Evolutionary conservation across 169 alveolate species (phyloP).

Genomic region (Babesia bovis): DNA sequence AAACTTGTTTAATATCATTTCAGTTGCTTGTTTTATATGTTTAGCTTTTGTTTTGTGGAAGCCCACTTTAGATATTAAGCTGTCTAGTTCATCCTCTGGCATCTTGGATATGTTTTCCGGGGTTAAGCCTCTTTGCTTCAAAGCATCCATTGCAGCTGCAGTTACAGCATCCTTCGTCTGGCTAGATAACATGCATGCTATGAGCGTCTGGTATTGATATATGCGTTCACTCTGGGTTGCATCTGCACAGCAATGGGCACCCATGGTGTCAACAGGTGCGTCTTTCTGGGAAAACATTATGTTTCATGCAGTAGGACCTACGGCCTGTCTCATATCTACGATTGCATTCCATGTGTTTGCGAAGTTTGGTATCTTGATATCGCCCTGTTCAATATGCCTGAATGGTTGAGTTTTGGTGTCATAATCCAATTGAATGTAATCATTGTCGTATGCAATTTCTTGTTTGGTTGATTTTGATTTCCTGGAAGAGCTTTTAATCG

Average conservation of each 20-base stretch:
- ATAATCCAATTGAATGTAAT: constrained; percentile 16
- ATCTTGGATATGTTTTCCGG: constrained; percentile 69
- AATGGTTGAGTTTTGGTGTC: constrained; percentile 45
- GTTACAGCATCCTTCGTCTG: constrained; percentile 86
- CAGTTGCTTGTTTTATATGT: constrained; percentile 84
- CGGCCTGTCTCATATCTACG: constrained; percentile 56
- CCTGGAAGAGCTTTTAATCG: too few relatives aligned
- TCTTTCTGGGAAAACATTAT: constrained; percentile 20
- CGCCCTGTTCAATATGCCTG: constrained; percentile 36
- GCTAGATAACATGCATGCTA: constrained; percentile 84
- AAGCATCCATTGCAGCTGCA: constrained; percentile 78
- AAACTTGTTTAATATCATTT: constrained; percentile 79
- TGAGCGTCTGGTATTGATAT: constrained; percentile 78
- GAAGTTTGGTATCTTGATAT: constrained; percentile 55
- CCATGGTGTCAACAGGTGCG: constrained; percentile 79
- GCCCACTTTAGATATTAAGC: constrained; percentile 87
- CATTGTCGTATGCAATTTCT: constrained; percentile 13
- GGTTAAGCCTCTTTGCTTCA: constrained; percentile 76
- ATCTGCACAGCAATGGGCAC: constrained; percentile 78
- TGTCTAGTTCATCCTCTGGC: constrained; percentile 78
- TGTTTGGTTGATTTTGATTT: background rate
- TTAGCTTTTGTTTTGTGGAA: constrained; percentile 92
- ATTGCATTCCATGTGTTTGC: constrained; percentile 68
- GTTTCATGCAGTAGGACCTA: background rate
- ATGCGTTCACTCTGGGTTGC: constrained; percentile 45